Conservation (phyloP, 495 filamentous ascomycete genomes). For the Penicillium cosmopolitanum region DNA sequence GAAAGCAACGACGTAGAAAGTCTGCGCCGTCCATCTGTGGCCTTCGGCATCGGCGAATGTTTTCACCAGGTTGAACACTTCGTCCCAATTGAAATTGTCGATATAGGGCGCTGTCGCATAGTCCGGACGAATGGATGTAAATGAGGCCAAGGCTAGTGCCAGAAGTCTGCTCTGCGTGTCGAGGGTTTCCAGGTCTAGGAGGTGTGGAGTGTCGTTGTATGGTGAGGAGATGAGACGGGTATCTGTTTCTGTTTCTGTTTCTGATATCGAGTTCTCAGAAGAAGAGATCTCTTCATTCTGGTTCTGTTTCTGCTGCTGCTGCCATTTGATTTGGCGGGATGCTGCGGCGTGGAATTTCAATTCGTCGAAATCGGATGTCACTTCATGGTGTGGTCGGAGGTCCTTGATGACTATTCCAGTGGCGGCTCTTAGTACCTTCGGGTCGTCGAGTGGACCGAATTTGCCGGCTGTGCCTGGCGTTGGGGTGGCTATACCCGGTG, state of each 20-base stretch:
- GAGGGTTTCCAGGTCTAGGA: slow-evolving; percentile 69
- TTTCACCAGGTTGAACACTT: slow-evolving; percentile 59
- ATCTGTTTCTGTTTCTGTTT: slow-evolving; percentile 19
- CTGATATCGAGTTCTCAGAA: neutral
- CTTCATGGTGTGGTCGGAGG: slow-evolving; percentile 34
- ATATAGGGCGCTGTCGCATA: slow-evolving; percentile 78
- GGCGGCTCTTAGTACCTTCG: neutral
- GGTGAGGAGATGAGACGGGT: slow-evolving; percentile 67
- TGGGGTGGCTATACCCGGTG: slow-evolving; percentile 10
- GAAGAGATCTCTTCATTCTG: slow-evolving; percentile 8
- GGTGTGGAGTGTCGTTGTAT: slow-evolving; percentile 67
- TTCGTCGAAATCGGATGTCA: slow-evolving; percentile 39
- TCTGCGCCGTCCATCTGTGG: slow-evolving; percentile 63
- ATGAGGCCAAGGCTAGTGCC: slow-evolving; percentile 66
- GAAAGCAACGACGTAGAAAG: slow-evolving; percentile 85
- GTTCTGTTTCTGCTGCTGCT: slow-evolving; percentile 10
- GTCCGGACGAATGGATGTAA: slow-evolving; percentile 64
- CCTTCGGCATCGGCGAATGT: slow-evolving; percentile 39
- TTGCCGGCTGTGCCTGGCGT: slow-evolving; percentile 1
- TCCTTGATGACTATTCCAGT: neutral
- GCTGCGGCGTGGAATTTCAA: slow-evolving; percentile 42
- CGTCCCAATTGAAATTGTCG: slow-evolving; percentile 77
- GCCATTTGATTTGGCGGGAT: slow-evolving; percentile 34
- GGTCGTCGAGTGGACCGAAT: slow-evolving; percentile 1
- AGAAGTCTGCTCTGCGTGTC: slow-evolving; percentile 66